Base-by-base conservation (phyloP, 2,329 filamentous ascomycete species). In the Pseudofabraea citricarpa region DNA sequence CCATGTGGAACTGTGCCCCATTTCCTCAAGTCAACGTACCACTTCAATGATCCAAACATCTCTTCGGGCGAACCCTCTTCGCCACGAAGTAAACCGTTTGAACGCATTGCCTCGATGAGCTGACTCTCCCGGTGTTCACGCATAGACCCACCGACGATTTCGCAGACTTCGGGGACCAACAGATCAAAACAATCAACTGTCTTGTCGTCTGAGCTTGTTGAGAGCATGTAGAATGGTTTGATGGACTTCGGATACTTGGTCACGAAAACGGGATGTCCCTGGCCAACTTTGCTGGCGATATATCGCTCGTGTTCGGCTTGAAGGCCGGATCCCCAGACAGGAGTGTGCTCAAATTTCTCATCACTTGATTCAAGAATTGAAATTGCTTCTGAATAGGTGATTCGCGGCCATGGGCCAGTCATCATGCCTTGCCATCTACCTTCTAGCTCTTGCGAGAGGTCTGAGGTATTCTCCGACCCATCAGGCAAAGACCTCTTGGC, bases 241-340 rank as follows among this genome's bases (percentile, higher is more conserved):
- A 93, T 81, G 37, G 74, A 71, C 52, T 79, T 79, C n/a, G 93
- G 93, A 61, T 96, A 98, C 63, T 96, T 76, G 12, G 90, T 97
- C 51, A 98, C 82, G 61, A 97, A 97, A 35, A 97, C 74, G 6
- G 93, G 93, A 37, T 76, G 64, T 31, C 69, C 68, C 43, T 66
- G 60, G 37, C 67, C 70, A 20, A 91, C 59, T 20, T 70, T 70
- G 41, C 79, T 73, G 37, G 93, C 90, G 42, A 98, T 75, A 62
- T 83, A 95, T 60, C 82, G 88, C 67, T 98, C 93, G 67, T 98
- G 93, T 63, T 97, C 91, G 2, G 90, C 85, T 57, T 93, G 87
- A 22, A 98, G 74, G 16, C 87, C 87, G 21, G 72, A 69, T 24
- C 82, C 78, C 82, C 89, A 93, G 3, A 69, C 68, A 4, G 89